Base-by-base conservation (phyloP, 371 early-diverging fungal genomes). In the Apophysomyces ossiformis region DNA sequence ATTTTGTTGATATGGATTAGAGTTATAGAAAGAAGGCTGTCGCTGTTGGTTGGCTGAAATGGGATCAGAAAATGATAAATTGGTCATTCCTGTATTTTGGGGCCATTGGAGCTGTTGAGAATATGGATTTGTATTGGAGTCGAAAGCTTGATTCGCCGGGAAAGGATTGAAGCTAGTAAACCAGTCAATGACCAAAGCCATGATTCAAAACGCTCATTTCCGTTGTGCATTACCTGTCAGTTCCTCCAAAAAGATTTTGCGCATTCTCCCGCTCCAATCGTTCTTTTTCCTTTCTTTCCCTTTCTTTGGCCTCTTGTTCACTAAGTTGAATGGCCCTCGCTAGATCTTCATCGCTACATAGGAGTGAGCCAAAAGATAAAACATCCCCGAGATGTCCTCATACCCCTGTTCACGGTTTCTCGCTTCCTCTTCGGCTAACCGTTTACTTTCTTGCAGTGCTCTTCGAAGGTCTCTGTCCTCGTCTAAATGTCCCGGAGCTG, bases 401-500 rank as follows among this genome's bases (percentile, higher is more conserved):
- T 72, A 72, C 72, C 66, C 69, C 67, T 75, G 73, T 15, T 63
- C 69, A 35, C 76, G 68, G 13, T 71, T 76, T 36, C 58, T 66
- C 26, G 67, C 78, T 61, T 77, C 76, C 43, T 70, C 75, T 8
- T 71, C 76, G 12, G 83, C 83, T 68, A 78, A 37, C 38, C 79
- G 66, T 68, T 73, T 77, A 50, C 80, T 78, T 57, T 93, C 95
- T 66, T 93, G 95, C 13, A 96, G 77, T 1, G 98, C 98, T 59
- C 81, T 75, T 65, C 89, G 90, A 43, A 96, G 77, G 47, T 95
- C 93, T 13, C 81, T 73, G 45, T 95, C 96, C 37, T 96, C 96
- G 41, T 89, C 91, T 43, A 82, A 63, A 56, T 75, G 77, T 8
- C 85, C 83, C n/a, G 87, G 85, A 41, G 82, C 75, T 13, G 78